A percentile compares a stretch with the other conserved stretches of the same genome.
These are phyloP conservation scores for Rubus idaeus DNA, from an alignment of 306 rosid species.

Conservation along the genomic window DNA sequence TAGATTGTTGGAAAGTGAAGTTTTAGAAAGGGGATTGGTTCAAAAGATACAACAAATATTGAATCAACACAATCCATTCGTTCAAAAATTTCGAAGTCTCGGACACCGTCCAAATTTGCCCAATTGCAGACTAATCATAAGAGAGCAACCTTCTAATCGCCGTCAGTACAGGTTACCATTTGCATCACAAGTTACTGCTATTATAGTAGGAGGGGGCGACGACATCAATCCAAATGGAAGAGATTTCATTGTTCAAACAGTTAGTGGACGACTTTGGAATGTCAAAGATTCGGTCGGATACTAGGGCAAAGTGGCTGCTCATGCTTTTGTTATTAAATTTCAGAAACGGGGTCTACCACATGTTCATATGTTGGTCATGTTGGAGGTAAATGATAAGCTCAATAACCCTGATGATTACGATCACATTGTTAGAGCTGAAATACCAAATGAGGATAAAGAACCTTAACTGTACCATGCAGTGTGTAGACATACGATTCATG, in stretches of 20 bases:
- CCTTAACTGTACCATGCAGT: too few relatives aligned
- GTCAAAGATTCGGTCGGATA: neutral
- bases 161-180: neutral
- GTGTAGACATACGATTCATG: too few relatives aligned
- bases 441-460: too few relatives aligned
- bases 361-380: too few relatives aligned
- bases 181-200: neutral
- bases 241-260: neutral
- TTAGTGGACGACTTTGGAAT: neutral
- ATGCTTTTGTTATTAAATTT: too few relatives aligned
- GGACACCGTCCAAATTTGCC: neutral
- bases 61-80: neutral
- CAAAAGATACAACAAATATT: neutral
- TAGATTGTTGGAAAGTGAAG: neutral
- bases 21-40: neutral
- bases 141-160: neutral
- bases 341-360: too few relatives aligned
- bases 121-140: neutral
- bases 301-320: too few relatives aligned
- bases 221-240: neutral
- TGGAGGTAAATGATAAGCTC: too few relatives aligned
- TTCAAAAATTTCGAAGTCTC: neutral
- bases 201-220: neutral
- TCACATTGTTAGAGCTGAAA: too few relatives aligned
- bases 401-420: too few relatives aligned